Conservation (phyloP, 306 rosid species). For the Nissolia schottii region DNA sequence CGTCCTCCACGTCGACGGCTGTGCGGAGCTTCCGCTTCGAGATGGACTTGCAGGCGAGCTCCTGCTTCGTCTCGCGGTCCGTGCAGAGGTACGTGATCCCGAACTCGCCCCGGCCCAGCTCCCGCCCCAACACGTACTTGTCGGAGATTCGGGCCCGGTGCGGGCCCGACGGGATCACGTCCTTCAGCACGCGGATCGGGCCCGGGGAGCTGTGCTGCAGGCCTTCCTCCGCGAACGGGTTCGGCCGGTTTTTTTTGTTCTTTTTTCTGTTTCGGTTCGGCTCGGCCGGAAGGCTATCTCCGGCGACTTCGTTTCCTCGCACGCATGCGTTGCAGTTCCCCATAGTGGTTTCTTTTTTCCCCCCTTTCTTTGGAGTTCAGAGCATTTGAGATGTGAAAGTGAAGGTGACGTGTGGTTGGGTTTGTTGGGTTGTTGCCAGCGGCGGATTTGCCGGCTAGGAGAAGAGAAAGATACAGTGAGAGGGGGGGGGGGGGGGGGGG, state of each 20-base stretch:
- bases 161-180: slow-evolving; percentile 54
- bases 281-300: background rate
- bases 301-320: slow-evolving; percentile 32
- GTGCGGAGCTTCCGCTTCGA: slow-evolving; percentile 89
- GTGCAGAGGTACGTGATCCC: slow-evolving; percentile 94
- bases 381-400: background rate
- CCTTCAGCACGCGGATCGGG: slow-evolving; percentile 85
- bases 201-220: slow-evolving; percentile 38
- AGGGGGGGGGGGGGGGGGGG: background rate
- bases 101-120: slow-evolving; percentile 96
- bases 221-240: slow-evolving; percentile 48
- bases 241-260: slow-evolving; percentile 35
- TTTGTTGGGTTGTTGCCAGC: background rate
- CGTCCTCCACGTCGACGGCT: slow-evolving; percentile 75
- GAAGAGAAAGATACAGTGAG: background rate
- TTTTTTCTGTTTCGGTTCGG: background rate
- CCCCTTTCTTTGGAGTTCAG: too few species aligned
- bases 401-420: background rate
- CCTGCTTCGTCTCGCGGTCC: slow-evolving; percentile 76
- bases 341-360: slow-evolving; percentile 30
- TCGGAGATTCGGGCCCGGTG: slow-evolving; percentile 68
- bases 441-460: slow-evolving; percentile 11
- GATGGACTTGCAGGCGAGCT: slow-evolving; percentile 90
- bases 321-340: slow-evolving; percentile 83
- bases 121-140: slow-evolving; percentile 83